Evolutionary conservation across 306 rosid genomes (phyloP).

Genomic region (Cicer pinnatifidum): DNA sequence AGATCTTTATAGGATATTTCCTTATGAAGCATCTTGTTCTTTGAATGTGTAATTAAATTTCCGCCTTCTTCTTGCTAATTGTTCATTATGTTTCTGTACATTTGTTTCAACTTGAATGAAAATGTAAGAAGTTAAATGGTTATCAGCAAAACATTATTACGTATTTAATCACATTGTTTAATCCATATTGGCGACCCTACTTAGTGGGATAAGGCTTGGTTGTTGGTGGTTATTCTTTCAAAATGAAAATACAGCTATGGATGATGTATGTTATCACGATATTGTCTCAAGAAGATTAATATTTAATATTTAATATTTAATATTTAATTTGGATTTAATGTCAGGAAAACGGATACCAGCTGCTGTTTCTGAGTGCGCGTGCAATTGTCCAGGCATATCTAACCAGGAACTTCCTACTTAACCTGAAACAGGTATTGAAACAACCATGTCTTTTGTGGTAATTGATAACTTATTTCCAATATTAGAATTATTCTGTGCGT

Average conservation of each 20-base stretch:
- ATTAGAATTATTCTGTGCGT: conserved; percentile 13
- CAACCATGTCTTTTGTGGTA: conserved; percentile 32
- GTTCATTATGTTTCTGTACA: conserved; percentile 21
- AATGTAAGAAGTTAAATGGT: conserved; percentile 29
- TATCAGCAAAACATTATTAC: not conserved
- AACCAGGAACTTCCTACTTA: conserved; percentile 82
- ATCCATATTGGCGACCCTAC: too few relatives aligned
- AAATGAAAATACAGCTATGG: conserved; percentile 36
- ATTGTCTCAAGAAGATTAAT: conserved; percentile 40
- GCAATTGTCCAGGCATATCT: conserved; percentile 98
- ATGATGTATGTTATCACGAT: conserved; percentile 25
- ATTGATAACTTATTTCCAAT: conserved; percentile 21
- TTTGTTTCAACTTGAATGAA: conserved; percentile 28
- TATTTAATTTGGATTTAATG: conserved; percentile 21
- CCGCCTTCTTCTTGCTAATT: conserved; percentile 9
- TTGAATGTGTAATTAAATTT: conserved; percentile 19
- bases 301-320: conserved; percentile 43
- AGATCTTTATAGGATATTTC: conserved; percentile 27
- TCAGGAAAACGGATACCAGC: conserved; percentile 99
- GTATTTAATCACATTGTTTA: too few relatives aligned
- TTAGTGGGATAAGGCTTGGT: too few relatives aligned
- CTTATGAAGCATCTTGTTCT: conserved; percentile 16
- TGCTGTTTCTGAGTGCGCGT: conserved; percentile 95
- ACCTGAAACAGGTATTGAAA: conserved; percentile 72
- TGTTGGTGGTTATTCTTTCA: not conserved